Evolutionary conservation across 2,329 filamentous ascomycete species (phyloP).

Genomic region (Eutypella sp.): DNA sequence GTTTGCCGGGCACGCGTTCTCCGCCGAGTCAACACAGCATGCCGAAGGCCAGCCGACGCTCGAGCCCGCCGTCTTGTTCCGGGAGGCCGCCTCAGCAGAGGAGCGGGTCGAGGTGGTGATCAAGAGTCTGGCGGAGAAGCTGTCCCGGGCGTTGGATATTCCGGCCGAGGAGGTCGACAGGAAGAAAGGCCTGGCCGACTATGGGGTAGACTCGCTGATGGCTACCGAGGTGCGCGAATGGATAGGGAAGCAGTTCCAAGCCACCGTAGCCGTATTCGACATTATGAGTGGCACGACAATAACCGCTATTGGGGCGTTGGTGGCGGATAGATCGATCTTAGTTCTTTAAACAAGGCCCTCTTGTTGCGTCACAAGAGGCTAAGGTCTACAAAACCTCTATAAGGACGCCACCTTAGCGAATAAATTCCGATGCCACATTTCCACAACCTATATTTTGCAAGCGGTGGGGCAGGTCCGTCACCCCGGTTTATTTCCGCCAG

Average conservation of each 20-base stretch:
- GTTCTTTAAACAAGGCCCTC: too few relatives aligned
- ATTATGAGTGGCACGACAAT: constrained; percentile 22
- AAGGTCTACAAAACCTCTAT: too few relatives aligned
- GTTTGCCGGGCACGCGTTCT: not conserved
- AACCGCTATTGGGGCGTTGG: not conserved
- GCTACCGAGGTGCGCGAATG: constrained; percentile 40
- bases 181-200: constrained; percentile 24
- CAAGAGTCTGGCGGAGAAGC: constrained; percentile 20
- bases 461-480: too few relatives aligned
- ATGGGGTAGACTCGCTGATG: constrained; percentile 37
- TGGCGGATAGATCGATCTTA: too few relatives aligned
- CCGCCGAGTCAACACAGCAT: not conserved
- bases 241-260: constrained; percentile 30
- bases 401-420: too few relatives aligned
- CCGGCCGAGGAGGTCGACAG: constrained; percentile 24
- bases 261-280: constrained; percentile 31
- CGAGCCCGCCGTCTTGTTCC: not conserved
- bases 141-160: constrained; percentile 29
- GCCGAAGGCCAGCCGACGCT: not conserved
- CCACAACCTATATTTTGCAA: too few relatives aligned
- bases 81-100: not conserved
- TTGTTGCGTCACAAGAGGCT: too few relatives aligned
- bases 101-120: constrained; percentile 13
- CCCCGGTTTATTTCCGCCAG: too few relatives aligned
- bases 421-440: too few relatives aligned